Conservation (phyloP, 208 protist species). For the Acanthamoeba castellanii region DNA sequence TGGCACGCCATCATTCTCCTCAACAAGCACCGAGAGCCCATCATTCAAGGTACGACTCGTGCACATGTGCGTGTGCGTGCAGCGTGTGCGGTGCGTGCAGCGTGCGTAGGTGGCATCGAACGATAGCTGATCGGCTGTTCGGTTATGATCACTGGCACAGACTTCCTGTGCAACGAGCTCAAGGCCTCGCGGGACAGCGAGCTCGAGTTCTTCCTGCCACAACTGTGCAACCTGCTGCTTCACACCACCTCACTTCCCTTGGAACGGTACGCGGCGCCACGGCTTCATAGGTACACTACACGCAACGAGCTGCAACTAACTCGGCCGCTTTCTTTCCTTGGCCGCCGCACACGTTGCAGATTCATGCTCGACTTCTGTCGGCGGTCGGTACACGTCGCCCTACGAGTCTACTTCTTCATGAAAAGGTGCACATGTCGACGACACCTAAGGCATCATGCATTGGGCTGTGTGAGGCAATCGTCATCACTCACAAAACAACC, state of each 20-base stretch:
- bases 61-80: not conserved
- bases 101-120: not conserved
- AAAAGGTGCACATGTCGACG: not conserved
- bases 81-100: not conserved
- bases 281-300: not conserved
- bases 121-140: not conserved
- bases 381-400: slow-evolving; percentile 3
- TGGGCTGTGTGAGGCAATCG: not conserved
- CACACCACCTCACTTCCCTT: not conserved
- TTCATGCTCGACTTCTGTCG: slow-evolving; percentile 33
- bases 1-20: not conserved
- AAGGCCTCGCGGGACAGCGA: slow-evolving; percentile 20
- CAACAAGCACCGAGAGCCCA: slow-evolving; percentile 1
- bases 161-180: slow-evolving; percentile 28
- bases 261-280: not conserved
- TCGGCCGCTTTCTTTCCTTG: not conserved
- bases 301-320: not conserved
- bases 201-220: slow-evolving; percentile 62
- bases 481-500: not conserved
- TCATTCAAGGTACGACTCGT: not conserved
- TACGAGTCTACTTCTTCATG: slow-evolving; percentile 50
- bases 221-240: slow-evolving; percentile 58
- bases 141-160: not conserved
- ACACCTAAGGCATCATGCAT: too few relatives aligned
- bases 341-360: not conserved